A percentile compares a stretch with the other conserved stretches of the same genome.
phyloP scores from a whole-genome alignment of 2,329 filamentous ascomycete genomes.

The Scytalidium sp. region DNA sequence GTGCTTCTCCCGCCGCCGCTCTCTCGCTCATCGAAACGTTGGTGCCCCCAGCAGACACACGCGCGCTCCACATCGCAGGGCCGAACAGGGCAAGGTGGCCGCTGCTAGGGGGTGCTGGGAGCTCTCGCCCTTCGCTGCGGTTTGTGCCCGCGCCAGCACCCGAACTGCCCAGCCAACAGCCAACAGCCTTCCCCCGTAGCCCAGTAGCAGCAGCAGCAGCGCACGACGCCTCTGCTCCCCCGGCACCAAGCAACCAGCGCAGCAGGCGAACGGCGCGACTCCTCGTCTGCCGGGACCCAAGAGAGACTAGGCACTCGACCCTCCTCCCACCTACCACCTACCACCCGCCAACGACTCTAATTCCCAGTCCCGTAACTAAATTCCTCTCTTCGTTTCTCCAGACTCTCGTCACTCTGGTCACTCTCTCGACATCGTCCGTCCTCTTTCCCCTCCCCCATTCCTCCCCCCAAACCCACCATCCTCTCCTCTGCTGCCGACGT shows the following conservation, averaged over 20 bases:
- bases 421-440: slow-evolving; percentile 1
- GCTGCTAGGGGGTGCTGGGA: background rate
- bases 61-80: background rate
- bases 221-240: no score
- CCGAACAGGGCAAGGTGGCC: background rate
- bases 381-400: slow-evolving; percentile 3
- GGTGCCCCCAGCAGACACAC: background rate
- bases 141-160: background rate
- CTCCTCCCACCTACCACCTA: background rate
- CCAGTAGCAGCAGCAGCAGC: no score
- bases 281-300: no score
- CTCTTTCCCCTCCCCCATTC: slow-evolving; percentile 3
- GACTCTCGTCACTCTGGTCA: background rate
- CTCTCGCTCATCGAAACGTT: background rate
- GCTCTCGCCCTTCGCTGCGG: background rate
- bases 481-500: slow-evolving; percentile 11
- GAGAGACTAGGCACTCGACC: background rate
- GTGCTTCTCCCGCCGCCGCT: no score
- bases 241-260: no score
- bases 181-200: no score
- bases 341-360: no score
- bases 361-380: no score
- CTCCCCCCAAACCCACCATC: slow-evolving; percentile 4
- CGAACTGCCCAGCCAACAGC: no score
- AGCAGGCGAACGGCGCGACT: no score